Percentiles rank a stretch among this genome's conserved stretches.
These are phyloP conservation scores for Entoloma clypeatum DNA, from an alignment of 1,284 basidiomycete genomes.

Conservation along the genomic window DNA sequence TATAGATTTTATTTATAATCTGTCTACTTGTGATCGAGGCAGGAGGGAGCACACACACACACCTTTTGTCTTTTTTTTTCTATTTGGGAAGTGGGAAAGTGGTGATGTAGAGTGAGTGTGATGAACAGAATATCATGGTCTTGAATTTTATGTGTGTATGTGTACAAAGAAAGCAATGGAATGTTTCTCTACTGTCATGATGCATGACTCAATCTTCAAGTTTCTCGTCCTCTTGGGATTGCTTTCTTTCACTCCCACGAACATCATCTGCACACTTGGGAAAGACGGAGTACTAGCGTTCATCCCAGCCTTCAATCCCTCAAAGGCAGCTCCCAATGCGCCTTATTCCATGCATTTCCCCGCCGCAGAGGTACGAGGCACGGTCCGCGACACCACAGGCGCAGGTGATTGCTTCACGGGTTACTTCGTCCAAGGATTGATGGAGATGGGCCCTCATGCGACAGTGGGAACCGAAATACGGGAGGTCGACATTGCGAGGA, in stretches of 20 bases:
- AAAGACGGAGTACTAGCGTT: constrained; percentile 43
- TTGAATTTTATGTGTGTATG: no score
- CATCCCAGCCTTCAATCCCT: constrained; percentile 26
- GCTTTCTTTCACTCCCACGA: constrained; percentile 30
- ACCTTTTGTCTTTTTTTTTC: no score
- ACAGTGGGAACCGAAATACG: constrained; percentile 24
- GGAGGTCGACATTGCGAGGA: constrained; percentile 30
- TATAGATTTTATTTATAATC: no score
- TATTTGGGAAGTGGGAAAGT: no score
- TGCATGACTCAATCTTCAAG: no score
- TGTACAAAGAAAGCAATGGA: no score
- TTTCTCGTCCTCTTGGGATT: constrained; percentile 24
- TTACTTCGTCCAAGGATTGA: constrained; percentile 51
- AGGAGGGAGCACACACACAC: no score
- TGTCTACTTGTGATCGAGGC: no score
- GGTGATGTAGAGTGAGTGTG: no score
- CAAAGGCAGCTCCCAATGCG: constrained; percentile 15
- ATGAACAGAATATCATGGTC: no score
- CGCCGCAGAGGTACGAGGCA: constrained; percentile 39
- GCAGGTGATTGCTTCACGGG: constrained; percentile 61
- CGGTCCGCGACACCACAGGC: constrained; percentile 50
- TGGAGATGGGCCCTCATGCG: constrained; percentile 34
- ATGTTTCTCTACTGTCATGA: no score
- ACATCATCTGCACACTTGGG: constrained; percentile 55
- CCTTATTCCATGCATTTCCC: constrained; percentile 37